Evolutionary conservation across 2,329 filamentous ascomycete species (phyloP), one percentile per base, ranked within the genome.

Genomic region (Lachnellula cervina): DNA sequence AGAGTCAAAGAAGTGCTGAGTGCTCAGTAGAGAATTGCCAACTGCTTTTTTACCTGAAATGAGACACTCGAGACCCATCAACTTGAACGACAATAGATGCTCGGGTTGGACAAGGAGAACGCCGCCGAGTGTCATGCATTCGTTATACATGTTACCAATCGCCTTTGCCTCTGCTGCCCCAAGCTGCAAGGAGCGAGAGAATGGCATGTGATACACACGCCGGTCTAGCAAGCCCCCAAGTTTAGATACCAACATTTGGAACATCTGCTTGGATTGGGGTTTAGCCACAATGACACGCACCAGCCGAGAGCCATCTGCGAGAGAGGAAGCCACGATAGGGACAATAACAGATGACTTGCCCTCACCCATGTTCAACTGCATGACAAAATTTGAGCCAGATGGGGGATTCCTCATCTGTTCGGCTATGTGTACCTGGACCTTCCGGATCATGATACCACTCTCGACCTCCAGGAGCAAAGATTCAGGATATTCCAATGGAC

Each of bases 341-440:
- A 86, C 76, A 49, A 91, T 89, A 1, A 88, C 80, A 0, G 85
- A 86, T 0, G 83, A 83, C 59, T 89, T 89, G 0, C 86, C 86
- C 63, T 87, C 79, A 0, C 86, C 86, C 85, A 89, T 89, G 59
- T 87, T 88, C 1, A 89, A 68, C 62, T 88, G 84, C 72, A 88
- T 78, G 0, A 84, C 78, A 0, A 76, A 67, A 60, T 84, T 87
- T 0, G 65, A 28, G 0, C 63, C 66, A 0, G 64, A 64, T 0
- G 65, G 62, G 0, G 77, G 76, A 0, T 62, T 51, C 2, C 75
- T 78, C 80, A 90, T 89, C 17, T 77, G 64, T 0, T 56, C 46
- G 0, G 84, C 81, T 50, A 90, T 82, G 2, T 78, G 65, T 2
- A 52, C 59, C 37, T 66, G 61, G 0, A 81, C 76, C 0, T 74